These are phyloP conservation scores for Murraya paniculata DNA, from an alignment of 345 rosid species.

Conservation along the genomic window DNA sequence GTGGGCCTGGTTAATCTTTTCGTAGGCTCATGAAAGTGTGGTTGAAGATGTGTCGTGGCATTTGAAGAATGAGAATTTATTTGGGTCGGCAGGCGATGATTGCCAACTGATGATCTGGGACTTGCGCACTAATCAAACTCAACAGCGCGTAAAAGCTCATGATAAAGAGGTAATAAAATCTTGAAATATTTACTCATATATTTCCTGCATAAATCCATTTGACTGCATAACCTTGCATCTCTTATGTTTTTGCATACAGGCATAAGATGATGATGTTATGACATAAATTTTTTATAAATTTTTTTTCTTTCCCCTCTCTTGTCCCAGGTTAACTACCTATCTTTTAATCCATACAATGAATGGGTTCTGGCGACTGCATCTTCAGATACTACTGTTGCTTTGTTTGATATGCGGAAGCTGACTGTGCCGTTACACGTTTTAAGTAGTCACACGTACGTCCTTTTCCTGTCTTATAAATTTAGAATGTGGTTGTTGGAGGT, in stretches of 20 bases:
- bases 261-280: too few relatives aligned
- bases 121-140: constrained; percentile 64
- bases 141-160: constrained; percentile 69
- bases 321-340: constrained; percentile 65
- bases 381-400: constrained; percentile 74
- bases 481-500: background rate
- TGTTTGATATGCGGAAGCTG: constrained; percentile 83
- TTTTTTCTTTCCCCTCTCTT: constrained; percentile 11
- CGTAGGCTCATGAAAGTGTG: constrained; percentile 71
- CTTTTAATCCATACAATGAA: constrained; percentile 87
- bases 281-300: background rate
- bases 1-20: constrained; percentile 4
- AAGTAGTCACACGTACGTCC: constrained; percentile 68
- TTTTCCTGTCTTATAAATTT: background rate
- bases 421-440: constrained; percentile 60
- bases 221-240: background rate
- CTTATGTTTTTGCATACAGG: background rate
- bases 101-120: constrained; percentile 87
- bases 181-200: background rate
- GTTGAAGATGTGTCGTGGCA: constrained; percentile 95
- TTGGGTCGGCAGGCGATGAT: constrained; percentile 92
- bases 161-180: constrained; percentile 64
- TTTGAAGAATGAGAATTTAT: constrained; percentile 69
- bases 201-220: background rate
- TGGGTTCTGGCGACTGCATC: constrained; percentile 94